Base-by-base conservation (phyloP, 2,329 filamentous ascomycete species). In the Chaetomiaceae sp. region DNA sequence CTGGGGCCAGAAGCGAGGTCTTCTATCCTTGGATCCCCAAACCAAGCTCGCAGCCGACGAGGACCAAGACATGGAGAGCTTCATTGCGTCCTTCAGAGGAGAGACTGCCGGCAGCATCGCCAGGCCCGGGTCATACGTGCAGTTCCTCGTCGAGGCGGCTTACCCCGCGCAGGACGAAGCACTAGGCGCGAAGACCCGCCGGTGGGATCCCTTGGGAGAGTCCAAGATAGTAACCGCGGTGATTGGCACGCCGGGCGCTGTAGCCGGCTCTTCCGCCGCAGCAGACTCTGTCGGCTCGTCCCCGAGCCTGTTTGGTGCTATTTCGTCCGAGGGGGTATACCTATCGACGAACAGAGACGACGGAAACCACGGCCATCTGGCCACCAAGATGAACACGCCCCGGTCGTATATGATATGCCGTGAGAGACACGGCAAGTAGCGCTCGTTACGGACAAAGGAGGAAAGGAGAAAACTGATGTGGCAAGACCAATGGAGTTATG, bases 1-100 rank as follows among this genome's bases (percentile, higher is more conserved):
- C 18, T 95, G 89, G 89, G 89, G 89, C 14, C 75, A 80, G 51
- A 94, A 92, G 66, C 83, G 86, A 62, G 89, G 89, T 0, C 72
- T 95, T 0, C 72, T 95, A 3, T 89, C 89, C 5, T 75, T 95
- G 4, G 89, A 94, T 63, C 87, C 89, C 3, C 79, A 89, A 58
- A 77, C 73, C 14, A 74, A 67, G 18, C 79, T 80, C 61, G 71
- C 70, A n/a, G 61, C 67, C 0, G 66, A 70, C 1, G 75, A 77
- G 34, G 71, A 81, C 30, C 75, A 80, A 18, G 72, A 75, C 47
- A 73, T 85, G 59, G 71, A 78, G 32, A 71, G 68, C 56, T 82
- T 84, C 56, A 75, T 82, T 58, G 69, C 72, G 41, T 73, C 74
- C 9, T 74, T 82, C 62, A 63, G 66, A 41, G 71, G 61, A n/a